Percentiles rank a stretch among this genome's conserved stretches.
phyloP scores from a whole-genome alignment of 805 yeast genomes.

The Zygoascus ofunaensis region DNA sequence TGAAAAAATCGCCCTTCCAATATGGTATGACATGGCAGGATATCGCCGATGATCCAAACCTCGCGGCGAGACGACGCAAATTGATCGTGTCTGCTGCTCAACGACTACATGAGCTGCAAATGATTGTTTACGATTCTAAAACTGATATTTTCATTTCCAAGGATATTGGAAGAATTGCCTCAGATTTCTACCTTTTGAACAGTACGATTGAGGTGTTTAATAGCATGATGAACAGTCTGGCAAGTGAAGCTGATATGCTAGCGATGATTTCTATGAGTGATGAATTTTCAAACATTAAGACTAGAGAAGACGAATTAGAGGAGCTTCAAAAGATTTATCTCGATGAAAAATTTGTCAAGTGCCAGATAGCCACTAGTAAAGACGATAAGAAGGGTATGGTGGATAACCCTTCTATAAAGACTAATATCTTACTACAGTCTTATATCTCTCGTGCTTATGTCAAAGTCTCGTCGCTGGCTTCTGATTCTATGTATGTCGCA shows the following conservation, averaged over 20 bases:
- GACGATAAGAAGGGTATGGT: conserved; percentile 28
- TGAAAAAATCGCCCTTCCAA: conserved; percentile 87
- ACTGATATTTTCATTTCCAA: conserved; percentile 73
- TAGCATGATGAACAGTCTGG: conserved; percentile 69
- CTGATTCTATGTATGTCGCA: conserved; percentile 89
- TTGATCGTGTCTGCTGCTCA: conserved; percentile 77
- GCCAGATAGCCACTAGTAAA: conserved; percentile 62
- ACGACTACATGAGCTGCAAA: conserved; percentile 74
- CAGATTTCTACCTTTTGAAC: conserved; percentile 81
- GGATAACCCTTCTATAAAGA: conserved; percentile 74
- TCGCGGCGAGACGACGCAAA: conserved; percentile 62
- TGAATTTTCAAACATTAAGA: conserved; percentile 84
- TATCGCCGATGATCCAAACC: conserved; percentile 68
- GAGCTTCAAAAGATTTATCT: conserved; percentile 54
- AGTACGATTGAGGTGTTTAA: conserved; percentile 86
- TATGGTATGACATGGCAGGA: conserved; percentile 90
- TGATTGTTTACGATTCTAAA: conserved; percentile 82
- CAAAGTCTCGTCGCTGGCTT: conserved; percentile 69
- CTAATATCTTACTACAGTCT: conserved; percentile 80
- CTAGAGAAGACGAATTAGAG: conserved; percentile 74
- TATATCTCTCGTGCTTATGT: conserved; percentile 68
- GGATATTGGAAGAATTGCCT: conserved; percentile 88
- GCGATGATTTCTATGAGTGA: conserved; percentile 85
- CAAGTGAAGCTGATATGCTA: conserved; percentile 85
- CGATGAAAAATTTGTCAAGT: conserved; percentile 53